phyloP scores from a whole-genome alignment of 768 basidiomycete species.

The Royoungia palumana region DNA sequence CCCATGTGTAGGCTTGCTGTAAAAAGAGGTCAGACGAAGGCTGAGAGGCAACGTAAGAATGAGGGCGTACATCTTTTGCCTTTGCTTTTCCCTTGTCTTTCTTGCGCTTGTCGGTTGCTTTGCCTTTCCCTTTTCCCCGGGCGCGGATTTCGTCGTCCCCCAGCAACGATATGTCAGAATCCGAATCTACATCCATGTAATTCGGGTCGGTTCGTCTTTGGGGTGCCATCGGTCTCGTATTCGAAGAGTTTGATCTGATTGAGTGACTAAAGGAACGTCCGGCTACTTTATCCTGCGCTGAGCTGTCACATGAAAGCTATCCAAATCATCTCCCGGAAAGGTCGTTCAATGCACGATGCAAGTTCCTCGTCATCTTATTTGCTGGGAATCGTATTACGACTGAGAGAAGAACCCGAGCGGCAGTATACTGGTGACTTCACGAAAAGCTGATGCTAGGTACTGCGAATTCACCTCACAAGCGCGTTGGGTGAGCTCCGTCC shows the following conservation, averaged over 20 bases:
- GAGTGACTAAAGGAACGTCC: no score
- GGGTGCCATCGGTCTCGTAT: slow-evolving; percentile 22
- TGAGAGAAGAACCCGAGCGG: no score
- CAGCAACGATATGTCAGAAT: slow-evolving; percentile 66
- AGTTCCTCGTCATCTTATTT: no score
- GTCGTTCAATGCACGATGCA: no score
- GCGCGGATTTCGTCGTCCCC: slow-evolving; percentile 46
- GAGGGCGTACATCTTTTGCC: slow-evolving; percentile 30
- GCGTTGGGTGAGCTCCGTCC: no score
- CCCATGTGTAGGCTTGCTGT: slow-evolving; percentile 91
- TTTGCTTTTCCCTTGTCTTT: slow-evolving; percentile 48
- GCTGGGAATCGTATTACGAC: no score
- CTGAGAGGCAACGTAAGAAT: not conserved
- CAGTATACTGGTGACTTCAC: no score
- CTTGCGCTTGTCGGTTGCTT: slow-evolving; percentile 49
- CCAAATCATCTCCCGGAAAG: no score
- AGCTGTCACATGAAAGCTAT: no score
- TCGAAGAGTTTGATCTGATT: not conserved
- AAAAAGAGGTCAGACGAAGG: slow-evolving; percentile 5
- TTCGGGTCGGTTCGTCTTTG: slow-evolving; percentile 25
- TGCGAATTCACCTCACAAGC: no score
- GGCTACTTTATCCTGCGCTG: no score
- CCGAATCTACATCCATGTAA: slow-evolving; percentile 61
- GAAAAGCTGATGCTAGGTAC: no score
- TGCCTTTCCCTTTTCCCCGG: slow-evolving; percentile 57